Conservation (phyloP, 805 yeast genomes). For the Sugiyamaella lignohabitans region DNA sequence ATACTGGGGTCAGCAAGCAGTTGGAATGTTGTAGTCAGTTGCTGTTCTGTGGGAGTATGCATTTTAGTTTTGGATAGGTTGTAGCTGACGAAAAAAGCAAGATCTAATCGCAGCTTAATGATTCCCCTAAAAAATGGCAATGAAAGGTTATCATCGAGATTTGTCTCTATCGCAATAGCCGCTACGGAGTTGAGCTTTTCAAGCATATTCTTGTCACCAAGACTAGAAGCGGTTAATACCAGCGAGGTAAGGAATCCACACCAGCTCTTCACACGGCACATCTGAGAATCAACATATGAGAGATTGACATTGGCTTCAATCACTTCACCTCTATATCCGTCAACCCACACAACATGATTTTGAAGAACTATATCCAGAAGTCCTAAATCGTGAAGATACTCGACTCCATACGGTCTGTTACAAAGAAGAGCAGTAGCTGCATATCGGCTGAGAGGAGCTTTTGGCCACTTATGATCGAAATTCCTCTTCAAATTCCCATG, state of each 20-base stretch:
- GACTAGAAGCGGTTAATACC: slow-evolving; percentile 32
- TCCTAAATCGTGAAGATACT: slow-evolving; percentile 51
- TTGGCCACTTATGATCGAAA: slow-evolving; percentile 47
- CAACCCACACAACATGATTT: slow-evolving; percentile 40
- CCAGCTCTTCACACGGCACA: slow-evolving; percentile 64
- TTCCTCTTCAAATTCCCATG: slow-evolving; percentile 40
- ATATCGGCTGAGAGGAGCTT: slow-evolving; percentile 41
- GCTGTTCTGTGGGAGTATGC: slow-evolving; percentile 27
- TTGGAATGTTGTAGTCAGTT: slow-evolving; percentile 29
- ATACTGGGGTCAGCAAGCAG: slow-evolving; percentile 30
- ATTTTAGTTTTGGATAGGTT: slow-evolving; percentile 7
- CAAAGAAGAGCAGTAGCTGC: slow-evolving; percentile 29
- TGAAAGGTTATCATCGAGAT: slow-evolving; percentile 46
- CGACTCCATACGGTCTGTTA: slow-evolving; percentile 37
- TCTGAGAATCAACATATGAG: slow-evolving; percentile 60
- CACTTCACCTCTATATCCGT: slow-evolving; percentile 44
- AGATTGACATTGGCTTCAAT: slow-evolving; percentile 54
- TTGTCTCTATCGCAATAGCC: slow-evolving; percentile 44
- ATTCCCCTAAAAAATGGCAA: slow-evolving; percentile 44
- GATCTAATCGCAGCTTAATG: slow-evolving; percentile 57
- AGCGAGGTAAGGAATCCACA: slow-evolving; percentile 69
- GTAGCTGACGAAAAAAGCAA: slow-evolving; percentile 46
- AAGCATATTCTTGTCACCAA: slow-evolving; percentile 11
- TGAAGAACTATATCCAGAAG: slow-evolving; percentile 57
- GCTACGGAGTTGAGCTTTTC: slow-evolving; percentile 32